Evolutionary conservation across 805 yeast species (phyloP).

Genomic region (Sugiyamaella boreocaroliniensis): DNA sequence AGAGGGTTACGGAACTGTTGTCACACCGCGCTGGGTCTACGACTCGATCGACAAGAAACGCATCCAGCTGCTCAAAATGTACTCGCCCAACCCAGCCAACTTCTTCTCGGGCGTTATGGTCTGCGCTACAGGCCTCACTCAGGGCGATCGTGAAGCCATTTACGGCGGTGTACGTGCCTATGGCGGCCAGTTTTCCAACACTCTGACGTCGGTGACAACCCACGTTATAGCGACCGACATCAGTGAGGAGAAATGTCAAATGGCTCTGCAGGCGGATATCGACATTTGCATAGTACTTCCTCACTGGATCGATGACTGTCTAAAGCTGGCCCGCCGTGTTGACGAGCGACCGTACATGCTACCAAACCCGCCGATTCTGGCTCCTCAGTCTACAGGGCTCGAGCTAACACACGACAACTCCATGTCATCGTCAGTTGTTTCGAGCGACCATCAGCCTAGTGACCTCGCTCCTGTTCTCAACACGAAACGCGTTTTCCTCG

Average conservation of each 20-base stretch:
- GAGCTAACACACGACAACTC: background rate
- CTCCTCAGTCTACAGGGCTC: background rate
- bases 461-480: slow-evolving; percentile 24
- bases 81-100: slow-evolving; percentile 64
- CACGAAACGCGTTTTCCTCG: slow-evolving; percentile 44
- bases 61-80: slow-evolving; percentile 48
- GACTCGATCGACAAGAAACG: slow-evolving; percentile 40
- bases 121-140: slow-evolving; percentile 51
- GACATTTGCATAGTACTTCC: slow-evolving; percentile 50
- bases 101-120: slow-evolving; percentile 57
- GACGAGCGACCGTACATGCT: slow-evolving; percentile 50
- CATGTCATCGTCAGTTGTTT: background rate
- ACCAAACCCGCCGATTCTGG: slow-evolving; percentile 28
- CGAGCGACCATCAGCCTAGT: background rate
- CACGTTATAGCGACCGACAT: slow-evolving; percentile 60
- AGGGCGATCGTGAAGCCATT: slow-evolving; percentile 58
- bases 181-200: slow-evolving; percentile 69
- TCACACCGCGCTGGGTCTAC: slow-evolving; percentile 54
- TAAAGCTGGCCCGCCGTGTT: slow-evolving; percentile 44
- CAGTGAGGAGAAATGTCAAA: slow-evolving; percentile 48
- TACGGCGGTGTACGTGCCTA: slow-evolving; percentile 61
- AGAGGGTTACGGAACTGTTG: slow-evolving; percentile 56
- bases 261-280: slow-evolving; percentile 38
- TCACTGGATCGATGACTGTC: slow-evolving; percentile 71
- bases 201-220: slow-evolving; percentile 63